Percentiles rank a stretch among this genome's conserved stretches.
phyloP scores from a whole-genome alignment of 2,329 filamentous ascomycete genomes.

The Arthroderma sp. region DNA sequence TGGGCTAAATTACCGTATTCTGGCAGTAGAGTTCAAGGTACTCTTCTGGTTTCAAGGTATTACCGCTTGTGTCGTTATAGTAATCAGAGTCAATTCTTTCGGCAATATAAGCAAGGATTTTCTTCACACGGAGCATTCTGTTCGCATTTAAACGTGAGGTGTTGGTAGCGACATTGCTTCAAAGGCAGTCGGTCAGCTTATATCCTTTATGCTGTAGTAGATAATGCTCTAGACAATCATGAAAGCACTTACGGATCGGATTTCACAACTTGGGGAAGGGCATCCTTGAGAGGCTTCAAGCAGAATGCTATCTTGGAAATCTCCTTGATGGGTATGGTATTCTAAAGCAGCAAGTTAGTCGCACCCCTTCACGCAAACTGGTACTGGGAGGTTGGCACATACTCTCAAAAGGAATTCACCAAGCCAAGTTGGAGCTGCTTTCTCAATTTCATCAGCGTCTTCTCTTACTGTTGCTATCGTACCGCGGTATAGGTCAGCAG shows the following conservation, averaged over 20 bases:
- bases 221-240: background rate
- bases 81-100: conserved; percentile 69
- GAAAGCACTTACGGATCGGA: conserved; percentile 47
- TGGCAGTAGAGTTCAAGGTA: conserved; percentile 94
- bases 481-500: conserved; percentile 80
- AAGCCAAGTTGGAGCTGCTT: conserved; percentile 79
- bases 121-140: conserved; percentile 87
- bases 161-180: conserved; percentile 26
- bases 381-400: conserved; percentile 14
- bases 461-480: conserved; percentile 65
- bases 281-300: conserved; percentile 64
- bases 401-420: conserved; percentile 69
- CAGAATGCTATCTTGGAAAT: conserved; percentile 92
- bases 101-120: conserved; percentile 82
- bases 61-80: conserved; percentile 41
- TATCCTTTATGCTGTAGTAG: background rate
- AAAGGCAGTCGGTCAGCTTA: background rate
- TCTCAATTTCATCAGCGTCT: conserved; percentile 73
- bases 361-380: background rate
- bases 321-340: conserved; percentile 74
- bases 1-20: conserved; percentile 56
- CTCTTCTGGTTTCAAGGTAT: conserved; percentile 65
- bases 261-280: conserved; percentile 59
- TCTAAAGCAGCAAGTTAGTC: conserved; percentile 33
- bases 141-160: conserved; percentile 93